Conservation (phyloP, 2,329 filamentous ascomycete genomes). For the Thielaviopsis populi region DNA sequence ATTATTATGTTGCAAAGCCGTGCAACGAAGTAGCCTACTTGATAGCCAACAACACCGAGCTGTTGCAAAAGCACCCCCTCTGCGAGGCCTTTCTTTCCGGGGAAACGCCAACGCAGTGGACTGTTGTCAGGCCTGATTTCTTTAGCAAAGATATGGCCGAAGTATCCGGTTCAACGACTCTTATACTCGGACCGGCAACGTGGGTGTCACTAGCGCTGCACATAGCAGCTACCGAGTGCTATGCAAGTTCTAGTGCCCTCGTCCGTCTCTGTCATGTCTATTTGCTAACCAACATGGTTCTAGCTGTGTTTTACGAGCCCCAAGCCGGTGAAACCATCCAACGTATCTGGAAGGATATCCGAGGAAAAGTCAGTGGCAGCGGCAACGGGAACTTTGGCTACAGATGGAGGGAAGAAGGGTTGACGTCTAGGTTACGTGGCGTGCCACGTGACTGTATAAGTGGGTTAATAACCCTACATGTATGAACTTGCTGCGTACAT, state of each 20-base stretch:
- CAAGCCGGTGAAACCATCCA: not conserved
- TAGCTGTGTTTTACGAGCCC: not conserved
- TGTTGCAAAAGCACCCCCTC: conserved; percentile 3
- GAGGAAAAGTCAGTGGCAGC: not conserved
- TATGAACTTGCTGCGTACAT: not conserved
- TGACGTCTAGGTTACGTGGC: not conserved
- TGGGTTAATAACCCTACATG: not conserved
- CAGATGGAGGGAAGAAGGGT: too few species aligned
- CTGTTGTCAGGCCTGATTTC: not conserved
- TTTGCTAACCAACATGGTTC: not conserved
- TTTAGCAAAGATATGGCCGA: conserved; percentile 3
- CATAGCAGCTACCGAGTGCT: not conserved
- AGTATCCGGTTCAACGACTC: not conserved
- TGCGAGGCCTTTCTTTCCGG: conserved; percentile 5
- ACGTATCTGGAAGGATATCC: not conserved
- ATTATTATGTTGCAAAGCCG: conserved; percentile 2
- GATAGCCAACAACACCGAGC: not conserved
- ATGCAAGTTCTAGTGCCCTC: not conserved
- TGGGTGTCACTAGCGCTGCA: conserved; percentile 7
- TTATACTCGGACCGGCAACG: not conserved
- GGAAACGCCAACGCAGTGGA: not conserved
- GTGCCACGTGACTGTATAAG: not conserved
- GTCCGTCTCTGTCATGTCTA: not conserved
- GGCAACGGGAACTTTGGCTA: not conserved
- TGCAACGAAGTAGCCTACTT: conserved; percentile 10